Evolutionary conservation across 495 filamentous ascomycete species (phyloP).

Genomic region (Hypoxylon subgilvum): DNA sequence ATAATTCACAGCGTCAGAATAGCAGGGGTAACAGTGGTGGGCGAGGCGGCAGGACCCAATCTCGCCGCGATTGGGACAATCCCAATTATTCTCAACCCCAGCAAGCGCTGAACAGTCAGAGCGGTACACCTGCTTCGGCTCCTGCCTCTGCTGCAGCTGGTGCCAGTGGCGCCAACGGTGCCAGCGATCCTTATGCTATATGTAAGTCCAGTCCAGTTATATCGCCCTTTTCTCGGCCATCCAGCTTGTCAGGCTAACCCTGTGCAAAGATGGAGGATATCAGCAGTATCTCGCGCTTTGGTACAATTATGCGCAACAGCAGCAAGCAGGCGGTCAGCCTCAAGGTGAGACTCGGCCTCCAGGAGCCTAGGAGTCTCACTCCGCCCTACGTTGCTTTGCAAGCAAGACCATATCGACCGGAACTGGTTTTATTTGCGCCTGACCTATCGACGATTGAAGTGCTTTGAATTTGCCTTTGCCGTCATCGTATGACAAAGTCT

Average conservation of each 20-base stretch:
- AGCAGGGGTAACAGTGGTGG: constrained; percentile 54
- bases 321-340: constrained; percentile 28
- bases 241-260: constrained; percentile 9
- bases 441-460: neutral
- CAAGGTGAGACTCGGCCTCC: constrained; percentile 37
- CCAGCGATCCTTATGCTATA: constrained; percentile 63
- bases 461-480: neutral
- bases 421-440: neutral
- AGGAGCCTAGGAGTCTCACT: constrained; percentile 9
- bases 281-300: constrained; percentile 67
- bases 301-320: constrained; percentile 62
- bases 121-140: constrained; percentile 35
- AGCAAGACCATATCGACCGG: neutral
- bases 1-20: constrained; percentile 54
- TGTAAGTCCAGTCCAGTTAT: constrained; percentile 48
- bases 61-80: constrained; percentile 52
- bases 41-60: constrained; percentile 49
- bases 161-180: constrained; percentile 42
- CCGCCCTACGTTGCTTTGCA: neutral
- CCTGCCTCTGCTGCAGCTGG: constrained; percentile 39
- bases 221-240: neutral
- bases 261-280: constrained; percentile 62
- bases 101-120: constrained; percentile 19
- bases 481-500: too few species aligned
- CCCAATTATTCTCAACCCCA: constrained; percentile 48